Evolutionary conservation across 2,329 filamentous ascomycete genomes (phyloP).

Genomic region (Pyrenophora graminea): DNA sequence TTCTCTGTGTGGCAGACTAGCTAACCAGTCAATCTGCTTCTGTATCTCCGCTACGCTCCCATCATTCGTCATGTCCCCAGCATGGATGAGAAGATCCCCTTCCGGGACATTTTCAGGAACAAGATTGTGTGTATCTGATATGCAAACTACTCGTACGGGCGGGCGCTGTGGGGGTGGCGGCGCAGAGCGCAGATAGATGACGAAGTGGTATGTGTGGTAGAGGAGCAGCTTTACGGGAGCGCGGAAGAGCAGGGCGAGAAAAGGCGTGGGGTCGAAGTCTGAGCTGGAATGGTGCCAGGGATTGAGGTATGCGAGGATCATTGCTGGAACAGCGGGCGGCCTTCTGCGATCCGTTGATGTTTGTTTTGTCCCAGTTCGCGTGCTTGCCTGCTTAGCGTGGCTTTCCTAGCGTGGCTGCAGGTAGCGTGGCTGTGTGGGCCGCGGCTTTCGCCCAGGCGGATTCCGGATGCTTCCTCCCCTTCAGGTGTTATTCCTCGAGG

Average conservation of each 20-base stretch:
- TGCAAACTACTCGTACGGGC: constrained; percentile 77
- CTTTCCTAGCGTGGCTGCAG: too few relatives aligned
- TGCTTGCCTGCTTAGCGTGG: constrained; percentile 10
- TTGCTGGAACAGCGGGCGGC: constrained; percentile 13
- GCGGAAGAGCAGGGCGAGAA: constrained; percentile 65
- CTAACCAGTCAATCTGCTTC: constrained; percentile 82
- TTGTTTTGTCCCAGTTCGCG: not conserved
- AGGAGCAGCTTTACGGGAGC: constrained; percentile 71
- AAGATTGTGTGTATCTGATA: constrained; percentile 84
- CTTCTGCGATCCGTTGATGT: not conserved
- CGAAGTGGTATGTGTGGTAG: constrained; percentile 64
- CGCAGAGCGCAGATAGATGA: constrained; percentile 69
- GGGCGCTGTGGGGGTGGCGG: constrained; percentile 61
- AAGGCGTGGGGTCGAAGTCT: constrained; percentile 52
- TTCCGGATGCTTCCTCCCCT: not conserved
- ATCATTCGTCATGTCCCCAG: constrained; percentile 78
- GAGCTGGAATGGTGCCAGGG: constrained; percentile 31
- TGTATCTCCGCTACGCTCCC: constrained; percentile 78
- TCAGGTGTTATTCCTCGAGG: constrained; percentile 1
- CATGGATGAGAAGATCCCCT: constrained; percentile 87
- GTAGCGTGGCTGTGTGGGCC: constrained; percentile 10
- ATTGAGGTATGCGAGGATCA: constrained; percentile 37
- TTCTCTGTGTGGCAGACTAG: constrained; percentile 71
- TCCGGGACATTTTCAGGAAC: constrained; percentile 64
- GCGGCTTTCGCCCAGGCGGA: constrained; percentile 7